phyloP scores from a whole-genome alignment of 2,329 filamentous ascomycete genomes.

The Coccinonectria pachysandricola region DNA sequence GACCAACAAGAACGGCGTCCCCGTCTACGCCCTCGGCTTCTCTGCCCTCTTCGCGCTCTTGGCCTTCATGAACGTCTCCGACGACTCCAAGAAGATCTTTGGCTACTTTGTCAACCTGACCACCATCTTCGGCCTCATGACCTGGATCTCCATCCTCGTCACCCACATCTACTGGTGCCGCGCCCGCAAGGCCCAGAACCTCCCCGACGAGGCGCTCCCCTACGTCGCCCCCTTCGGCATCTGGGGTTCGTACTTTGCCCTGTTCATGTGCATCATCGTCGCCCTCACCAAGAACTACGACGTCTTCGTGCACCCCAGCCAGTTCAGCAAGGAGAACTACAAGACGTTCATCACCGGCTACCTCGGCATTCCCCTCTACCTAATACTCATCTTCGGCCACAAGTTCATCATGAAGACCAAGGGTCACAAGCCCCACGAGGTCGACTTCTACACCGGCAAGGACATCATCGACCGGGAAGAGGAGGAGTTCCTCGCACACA shows the following conservation, averaged over 20 bases:
- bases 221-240: conserved; percentile 65
- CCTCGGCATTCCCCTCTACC: conserved; percentile 64
- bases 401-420: conserved; percentile 47
- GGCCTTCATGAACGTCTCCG: conserved; percentile 56
- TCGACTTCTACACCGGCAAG: conserved; percentile 64
- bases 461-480: conserved; percentile 65
- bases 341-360: conserved; percentile 71
- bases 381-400: conserved; percentile 59
- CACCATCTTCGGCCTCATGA: conserved; percentile 56
- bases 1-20: conserved; percentile 63
- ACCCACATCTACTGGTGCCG: conserved; percentile 58
- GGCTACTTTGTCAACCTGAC: conserved; percentile 57
- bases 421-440: conserved; percentile 45
- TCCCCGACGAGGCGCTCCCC: conserved; percentile 44
- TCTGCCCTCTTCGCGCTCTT: conserved; percentile 54
- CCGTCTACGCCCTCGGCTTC: conserved; percentile 52
- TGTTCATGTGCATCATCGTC: conserved; percentile 63
- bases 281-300: conserved; percentile 75
- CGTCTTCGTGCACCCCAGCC: conserved; percentile 53
- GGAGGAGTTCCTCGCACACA: conserved; percentile 49
- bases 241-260: conserved; percentile 55
- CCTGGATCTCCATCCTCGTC: conserved; percentile 58
- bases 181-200: conserved; percentile 49
- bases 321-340: conserved; percentile 52
- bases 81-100: conserved; percentile 47